Percentiles rank a stretch among this genome's conserved stretches.
phyloP scores from a whole-genome alignment of 176 grass and related monocot species.

The Musa troglodytarum region DNA sequence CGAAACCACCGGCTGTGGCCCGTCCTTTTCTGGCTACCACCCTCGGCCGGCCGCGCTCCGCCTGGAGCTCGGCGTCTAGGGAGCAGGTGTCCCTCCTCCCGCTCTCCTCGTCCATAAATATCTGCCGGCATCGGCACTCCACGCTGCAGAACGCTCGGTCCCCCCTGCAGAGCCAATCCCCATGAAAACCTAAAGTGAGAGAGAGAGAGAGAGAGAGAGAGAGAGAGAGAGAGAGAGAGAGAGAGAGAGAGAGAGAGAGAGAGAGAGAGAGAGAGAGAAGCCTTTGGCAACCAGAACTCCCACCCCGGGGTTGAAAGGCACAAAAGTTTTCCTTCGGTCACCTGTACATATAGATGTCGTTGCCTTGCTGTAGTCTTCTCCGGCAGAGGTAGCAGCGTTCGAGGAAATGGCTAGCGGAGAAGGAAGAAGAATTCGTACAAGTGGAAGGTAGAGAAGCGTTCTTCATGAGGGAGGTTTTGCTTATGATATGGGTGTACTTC shows the following conservation, averaged over 20 bases:
- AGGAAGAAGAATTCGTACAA: neutral
- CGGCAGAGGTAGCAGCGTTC: slow-evolving; percentile 37
- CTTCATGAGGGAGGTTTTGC: slow-evolving; percentile 19
- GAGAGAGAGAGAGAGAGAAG: neutral
- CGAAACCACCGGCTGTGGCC: neutral
- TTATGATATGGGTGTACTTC: slow-evolving; percentile 10
- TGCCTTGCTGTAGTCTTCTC: slow-evolving; percentile 24
- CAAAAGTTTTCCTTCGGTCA: neutral
- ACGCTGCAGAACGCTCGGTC: slow-evolving; percentile 19
- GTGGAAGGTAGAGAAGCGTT: neutral
- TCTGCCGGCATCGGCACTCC: slow-evolving; percentile 22
- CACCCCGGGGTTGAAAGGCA: neutral
- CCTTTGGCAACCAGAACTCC: neutral
- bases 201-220: neutral
- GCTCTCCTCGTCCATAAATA: slow-evolving; percentile 29
- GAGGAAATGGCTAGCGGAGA: slow-evolving; percentile 15
- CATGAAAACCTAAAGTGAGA: neutral
- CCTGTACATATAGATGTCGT: slow-evolving; percentile 55
- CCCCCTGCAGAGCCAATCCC: neutral
- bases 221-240: too few relatives aligned
- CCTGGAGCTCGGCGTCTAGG: neutral
- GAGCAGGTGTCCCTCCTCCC: slow-evolving; percentile 11
- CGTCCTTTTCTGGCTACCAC: neutral
- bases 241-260: too few relatives aligned
- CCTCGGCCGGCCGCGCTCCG: neutral